These are phyloP conservation scores for Apiospora pterosperma DNA, from an alignment of 2,329 filamentous ascomycete species.

Conservation along the genomic window DNA sequence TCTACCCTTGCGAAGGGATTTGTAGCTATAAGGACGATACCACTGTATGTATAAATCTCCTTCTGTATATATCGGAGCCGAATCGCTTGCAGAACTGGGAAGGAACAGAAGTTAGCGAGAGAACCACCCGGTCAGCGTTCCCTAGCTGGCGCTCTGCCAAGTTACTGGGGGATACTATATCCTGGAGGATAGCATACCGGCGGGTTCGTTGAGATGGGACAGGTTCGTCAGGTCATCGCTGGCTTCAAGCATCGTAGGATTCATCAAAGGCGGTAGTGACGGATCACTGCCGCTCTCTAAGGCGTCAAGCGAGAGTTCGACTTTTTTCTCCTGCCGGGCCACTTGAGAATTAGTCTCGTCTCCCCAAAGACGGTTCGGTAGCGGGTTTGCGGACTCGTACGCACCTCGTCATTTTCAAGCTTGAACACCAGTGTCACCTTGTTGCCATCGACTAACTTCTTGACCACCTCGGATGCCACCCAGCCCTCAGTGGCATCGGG, in stretches of 20 bases:
- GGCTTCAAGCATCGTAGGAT: slow-evolving; percentile 95
- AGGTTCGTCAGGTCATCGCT: slow-evolving; percentile 97
- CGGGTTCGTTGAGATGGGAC: slow-evolving; percentile 96
- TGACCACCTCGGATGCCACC: slow-evolving; percentile 91
- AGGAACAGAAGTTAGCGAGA: neutral
- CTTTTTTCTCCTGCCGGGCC: slow-evolving; percentile 63
- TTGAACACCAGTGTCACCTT: slow-evolving; percentile 86
- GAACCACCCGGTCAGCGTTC: slow-evolving; percentile 10
- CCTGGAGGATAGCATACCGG: slow-evolving; percentile 58
- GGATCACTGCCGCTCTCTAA: slow-evolving; percentile 74
- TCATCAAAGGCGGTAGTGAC: slow-evolving; percentile 89
- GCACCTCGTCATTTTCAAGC: slow-evolving; percentile 89
- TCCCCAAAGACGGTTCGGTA: neutral
- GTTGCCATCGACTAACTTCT: slow-evolving; percentile 78
- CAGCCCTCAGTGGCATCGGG: slow-evolving; percentile 94
- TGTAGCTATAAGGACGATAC: slow-evolving; percentile 96
- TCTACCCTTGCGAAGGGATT: slow-evolving; percentile 98
- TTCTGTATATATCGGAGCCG: slow-evolving; percentile 96
- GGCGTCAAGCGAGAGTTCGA: slow-evolving; percentile 74
- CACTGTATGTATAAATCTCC: slow-evolving; percentile 99
- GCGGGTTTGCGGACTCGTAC: neutral
- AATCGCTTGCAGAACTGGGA: slow-evolving; percentile 89
- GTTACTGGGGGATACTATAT: neutral
- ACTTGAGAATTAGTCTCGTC: slow-evolving; percentile 14
- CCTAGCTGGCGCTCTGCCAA: neutral